Evolutionary conservation across 805 yeast genomes (phyloP).

Genomic region (Jamesozyma gamospora): DNA sequence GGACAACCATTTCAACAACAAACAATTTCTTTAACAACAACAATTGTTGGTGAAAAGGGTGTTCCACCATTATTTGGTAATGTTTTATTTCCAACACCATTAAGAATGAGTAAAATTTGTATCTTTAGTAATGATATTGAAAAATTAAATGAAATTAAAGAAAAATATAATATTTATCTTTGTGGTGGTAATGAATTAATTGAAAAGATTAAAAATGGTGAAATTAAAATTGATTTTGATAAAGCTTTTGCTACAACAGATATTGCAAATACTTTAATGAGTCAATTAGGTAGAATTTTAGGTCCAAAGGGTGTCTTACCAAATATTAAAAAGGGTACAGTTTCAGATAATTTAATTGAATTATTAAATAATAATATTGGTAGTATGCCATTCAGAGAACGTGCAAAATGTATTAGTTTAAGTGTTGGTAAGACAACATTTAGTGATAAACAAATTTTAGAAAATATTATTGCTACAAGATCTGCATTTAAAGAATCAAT

Average conservation of each 20-base stretch:
- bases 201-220: slow-evolving; percentile 45
- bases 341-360: slow-evolving; percentile 50
- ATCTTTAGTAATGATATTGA: slow-evolving; percentile 57
- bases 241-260: slow-evolving; percentile 83
- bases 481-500: slow-evolving; percentile 47
- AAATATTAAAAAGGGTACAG: slow-evolving; percentile 74
- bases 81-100: slow-evolving; percentile 61
- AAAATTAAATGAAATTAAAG: slow-evolving; percentile 42
- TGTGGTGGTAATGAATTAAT: slow-evolving; percentile 71
- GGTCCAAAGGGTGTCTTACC: slow-evolving; percentile 93
- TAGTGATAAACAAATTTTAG: slow-evolving; percentile 63
- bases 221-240: slow-evolving; percentile 48
- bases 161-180: slow-evolving; percentile 45
- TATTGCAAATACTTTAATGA: slow-evolving; percentile 47
- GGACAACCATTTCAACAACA: slow-evolving; percentile 70
- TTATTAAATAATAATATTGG: slow-evolving; percentile 52
- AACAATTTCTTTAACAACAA: slow-evolving; percentile 55
- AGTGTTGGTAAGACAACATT: slow-evolving; percentile 73
- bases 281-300: slow-evolving; percentile 61
- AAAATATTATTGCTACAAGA: slow-evolving; percentile 59
- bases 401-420: slow-evolving; percentile 43
- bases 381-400: slow-evolving; percentile 70
- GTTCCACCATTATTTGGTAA: slow-evolving; percentile 65
- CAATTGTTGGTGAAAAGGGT: slow-evolving; percentile 65
- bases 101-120: slow-evolving; percentile 53